Percentiles rank a stretch among this genome's conserved stretches.
These are phyloP conservation scores for Ephemerocybe angulata DNA, from an alignment of 768 basidiomycete genomes.

Conservation along the genomic window DNA sequence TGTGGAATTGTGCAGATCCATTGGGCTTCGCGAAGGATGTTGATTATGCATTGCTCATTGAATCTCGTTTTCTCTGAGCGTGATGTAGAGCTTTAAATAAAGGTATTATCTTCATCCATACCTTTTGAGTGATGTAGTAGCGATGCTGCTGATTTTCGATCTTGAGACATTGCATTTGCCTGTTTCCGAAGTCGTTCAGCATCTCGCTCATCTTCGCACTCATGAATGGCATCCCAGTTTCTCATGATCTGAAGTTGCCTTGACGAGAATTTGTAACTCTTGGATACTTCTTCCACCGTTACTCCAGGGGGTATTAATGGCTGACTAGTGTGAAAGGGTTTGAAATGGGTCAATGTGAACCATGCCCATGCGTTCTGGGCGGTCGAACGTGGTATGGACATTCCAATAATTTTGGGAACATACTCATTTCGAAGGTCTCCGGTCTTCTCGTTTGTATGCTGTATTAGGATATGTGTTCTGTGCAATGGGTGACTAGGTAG, in stretches of 20 bases:
- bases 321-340: no score
- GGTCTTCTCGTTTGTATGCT: conserved; percentile 9
- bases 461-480: conserved; percentile 13
- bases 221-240: neutral
- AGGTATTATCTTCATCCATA: neutral
- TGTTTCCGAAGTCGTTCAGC: neutral
- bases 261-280: no score
- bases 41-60: neutral
- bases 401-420: conserved; percentile 1
- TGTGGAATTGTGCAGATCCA: neutral
- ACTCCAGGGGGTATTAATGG: no score
- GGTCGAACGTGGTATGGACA: neutral
- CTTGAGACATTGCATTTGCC: neutral
- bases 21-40: neutral
- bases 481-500: conserved; percentile 10
- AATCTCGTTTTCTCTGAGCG: neutral
- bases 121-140: neutral
- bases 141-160: neutral
- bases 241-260: neutral
- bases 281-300: no score
- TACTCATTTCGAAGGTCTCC: conserved; percentile 4
- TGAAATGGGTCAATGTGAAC: conserved; percentile 8
- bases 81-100: neutral
- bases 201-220: neutral
- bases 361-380: neutral